Conservation (phyloP, 352 stramenopile species). For the Lagenidium giganteum region DNA sequence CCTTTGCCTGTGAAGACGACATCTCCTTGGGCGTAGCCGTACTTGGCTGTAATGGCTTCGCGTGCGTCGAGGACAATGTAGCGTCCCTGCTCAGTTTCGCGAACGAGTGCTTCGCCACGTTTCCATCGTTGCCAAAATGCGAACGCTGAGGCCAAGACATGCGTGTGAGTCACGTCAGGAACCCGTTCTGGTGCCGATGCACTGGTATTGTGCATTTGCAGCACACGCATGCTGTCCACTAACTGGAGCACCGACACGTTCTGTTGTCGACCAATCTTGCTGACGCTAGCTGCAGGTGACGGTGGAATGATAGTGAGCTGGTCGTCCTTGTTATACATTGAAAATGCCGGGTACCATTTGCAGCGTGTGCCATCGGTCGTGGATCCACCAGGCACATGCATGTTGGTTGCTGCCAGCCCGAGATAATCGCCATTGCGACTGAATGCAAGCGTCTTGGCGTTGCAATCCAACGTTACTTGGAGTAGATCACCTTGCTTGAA, state of each 20-base stretch:
- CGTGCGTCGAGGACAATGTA: conserved; percentile 29
- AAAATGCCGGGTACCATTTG: conserved; percentile 80
- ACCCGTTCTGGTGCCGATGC: no score
- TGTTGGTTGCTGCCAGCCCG: conserved; percentile 68
- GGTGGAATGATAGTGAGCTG: conserved; percentile 55
- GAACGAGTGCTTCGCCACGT: conserved; percentile 18
- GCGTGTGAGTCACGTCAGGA: no score
- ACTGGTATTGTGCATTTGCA: not conserved
- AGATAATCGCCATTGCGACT: conserved; percentile 77
- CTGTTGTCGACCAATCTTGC: conserved; percentile 12
- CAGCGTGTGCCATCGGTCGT: conserved; percentile 3
- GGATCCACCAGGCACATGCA: conserved; percentile 18
- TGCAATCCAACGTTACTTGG: conserved; percentile 75
- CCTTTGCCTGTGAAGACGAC: conserved; percentile 44
- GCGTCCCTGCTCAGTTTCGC: conserved; percentile 26
- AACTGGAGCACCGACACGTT: conserved; percentile 27
- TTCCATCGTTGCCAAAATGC: conserved; percentile 24
- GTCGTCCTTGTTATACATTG: conserved; percentile 88
- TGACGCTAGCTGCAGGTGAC: not conserved
- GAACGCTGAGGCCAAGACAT: no score
- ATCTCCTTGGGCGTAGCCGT: conserved; percentile 32
- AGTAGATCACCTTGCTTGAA: conserved; percentile 85
- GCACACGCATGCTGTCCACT: conserved; percentile 19
- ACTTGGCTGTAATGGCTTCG: conserved; percentile 22
- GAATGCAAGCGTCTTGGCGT: conserved; percentile 72